Evolutionary conservation across 163 green algal genomes (phyloP).

Genomic region (Scenedesmus sp.): DNA sequence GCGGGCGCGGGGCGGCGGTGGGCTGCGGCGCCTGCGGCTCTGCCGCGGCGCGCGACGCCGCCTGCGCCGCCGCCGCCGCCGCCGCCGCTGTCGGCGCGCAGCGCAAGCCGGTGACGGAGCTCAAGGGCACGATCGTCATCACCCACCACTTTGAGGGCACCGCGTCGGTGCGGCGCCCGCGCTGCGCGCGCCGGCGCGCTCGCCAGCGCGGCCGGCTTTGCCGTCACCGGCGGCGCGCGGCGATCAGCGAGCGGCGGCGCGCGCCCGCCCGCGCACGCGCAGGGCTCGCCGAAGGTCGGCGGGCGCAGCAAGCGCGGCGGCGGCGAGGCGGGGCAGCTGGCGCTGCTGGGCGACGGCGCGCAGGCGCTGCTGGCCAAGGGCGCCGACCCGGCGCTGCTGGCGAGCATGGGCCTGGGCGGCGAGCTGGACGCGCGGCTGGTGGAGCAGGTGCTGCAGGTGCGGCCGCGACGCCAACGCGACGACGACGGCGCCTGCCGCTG

Average conservation of each 20-base stretch:
- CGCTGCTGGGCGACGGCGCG: background rate
- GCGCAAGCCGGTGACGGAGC: conserved; percentile 60
- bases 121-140: conserved; percentile 67
- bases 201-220: too few relatives aligned
- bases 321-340: conserved; percentile 10
- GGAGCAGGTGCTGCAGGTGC: conserved; percentile 40
- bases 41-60: too few relatives aligned
- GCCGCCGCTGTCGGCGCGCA: conserved; percentile 6
- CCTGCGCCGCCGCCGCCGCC: too few relatives aligned
- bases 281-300: conserved; percentile 22
- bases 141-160: conserved; percentile 62
- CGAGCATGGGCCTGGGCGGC: background rate
- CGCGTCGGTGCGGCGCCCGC: conserved; percentile 2
- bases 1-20: too few relatives aligned
- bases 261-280: too few relatives aligned
- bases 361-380: conserved; percentile 12
- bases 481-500: too few relatives aligned
- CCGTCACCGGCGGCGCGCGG: too few relatives aligned
- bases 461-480: too few relatives aligned
- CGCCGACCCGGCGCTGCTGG: conserved; percentile 8
- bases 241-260: too few relatives aligned
- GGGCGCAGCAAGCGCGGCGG: background rate
- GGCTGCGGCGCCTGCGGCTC: too few relatives aligned
- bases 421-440: conserved; percentile 23
- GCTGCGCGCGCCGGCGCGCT: too few relatives aligned